These are phyloP conservation scores for Phoma herbarum DNA, from an alignment of 2,329 filamentous ascomycete species.

Conservation along the genomic window DNA sequence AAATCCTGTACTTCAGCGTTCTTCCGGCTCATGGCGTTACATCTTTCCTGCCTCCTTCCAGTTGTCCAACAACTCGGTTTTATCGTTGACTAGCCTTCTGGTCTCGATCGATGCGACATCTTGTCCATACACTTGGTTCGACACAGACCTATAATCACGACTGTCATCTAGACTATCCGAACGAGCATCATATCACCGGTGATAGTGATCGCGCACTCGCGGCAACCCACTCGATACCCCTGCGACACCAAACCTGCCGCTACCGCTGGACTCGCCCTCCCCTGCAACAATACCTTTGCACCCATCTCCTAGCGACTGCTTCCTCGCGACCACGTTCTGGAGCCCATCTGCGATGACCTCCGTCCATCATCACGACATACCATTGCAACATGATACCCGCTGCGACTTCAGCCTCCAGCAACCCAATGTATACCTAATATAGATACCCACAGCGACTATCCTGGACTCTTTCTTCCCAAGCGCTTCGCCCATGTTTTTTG, in stretches of 20 bases:
- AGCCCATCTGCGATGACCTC: slow-evolving; percentile 9
- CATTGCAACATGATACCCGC: slow-evolving; percentile 12
- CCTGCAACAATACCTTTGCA: slow-evolving; percentile 29
- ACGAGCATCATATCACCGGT: slow-evolving; percentile 28
- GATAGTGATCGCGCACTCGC: slow-evolving; percentile 23
- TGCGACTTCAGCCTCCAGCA: slow-evolving; percentile 13
- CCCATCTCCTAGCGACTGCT: slow-evolving; percentile 10
- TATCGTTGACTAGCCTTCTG: slow-evolving; percentile 25
- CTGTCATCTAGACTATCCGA: slow-evolving; percentile 23
- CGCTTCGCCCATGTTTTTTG: slow-evolving; percentile 25
- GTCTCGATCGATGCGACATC: slow-evolving; percentile 21
- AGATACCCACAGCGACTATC: slow-evolving; percentile 32
- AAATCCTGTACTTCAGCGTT: slow-evolving; percentile 20
- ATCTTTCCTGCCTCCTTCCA: slow-evolving; percentile 20
- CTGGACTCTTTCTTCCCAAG: slow-evolving; percentile 21
- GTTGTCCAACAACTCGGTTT: slow-evolving; percentile 15
- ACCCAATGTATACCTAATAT: background rate
- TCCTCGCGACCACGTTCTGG: slow-evolving; percentile 7
- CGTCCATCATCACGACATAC: slow-evolving; percentile 4
- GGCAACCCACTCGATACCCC: slow-evolving; percentile 14
- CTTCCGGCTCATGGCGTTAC: slow-evolving; percentile 21
- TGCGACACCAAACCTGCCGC: slow-evolving; percentile 9
- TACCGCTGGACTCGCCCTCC: slow-evolving; percentile 15
- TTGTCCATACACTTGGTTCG: slow-evolving; percentile 20
- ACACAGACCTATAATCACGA: slow-evolving; percentile 22